These are phyloP conservation scores for Amanita polypyramis DNA, from an alignment of 768 basidiomycete species.

Conservation along the genomic window DNA sequence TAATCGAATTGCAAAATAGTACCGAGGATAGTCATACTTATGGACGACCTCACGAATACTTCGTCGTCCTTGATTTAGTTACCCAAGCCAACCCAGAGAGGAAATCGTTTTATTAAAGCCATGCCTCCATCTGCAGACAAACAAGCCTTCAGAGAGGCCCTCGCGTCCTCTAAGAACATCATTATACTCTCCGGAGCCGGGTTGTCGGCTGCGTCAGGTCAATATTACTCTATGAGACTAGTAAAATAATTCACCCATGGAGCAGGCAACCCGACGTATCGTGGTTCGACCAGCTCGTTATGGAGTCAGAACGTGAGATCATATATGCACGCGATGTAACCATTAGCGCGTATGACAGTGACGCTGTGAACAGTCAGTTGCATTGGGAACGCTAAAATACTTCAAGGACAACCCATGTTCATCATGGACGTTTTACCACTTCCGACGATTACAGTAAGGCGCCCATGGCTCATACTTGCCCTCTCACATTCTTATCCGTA, in stretches of 20 bases:
- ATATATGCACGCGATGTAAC: constrained; percentile 22
- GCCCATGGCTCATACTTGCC: neutral
- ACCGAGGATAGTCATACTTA: too few species aligned
- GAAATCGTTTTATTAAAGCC: too few species aligned
- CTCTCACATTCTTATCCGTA: constrained; percentile 9
- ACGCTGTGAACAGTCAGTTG: constrained; percentile 32
- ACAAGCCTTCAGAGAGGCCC: constrained; percentile 11
- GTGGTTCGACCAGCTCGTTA: neutral
- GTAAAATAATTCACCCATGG: neutral
- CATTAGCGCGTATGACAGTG: constrained; percentile 27
- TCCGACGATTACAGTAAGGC: constrained; percentile 39
- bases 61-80: too few species aligned
- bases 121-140: constrained; percentile 13
- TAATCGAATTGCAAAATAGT: too few species aligned
- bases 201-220: constrained; percentile 56
- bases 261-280: constrained; percentile 10
- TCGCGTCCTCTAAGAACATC: constrained; percentile 22
- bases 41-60: too few species aligned
- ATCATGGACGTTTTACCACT: constrained; percentile 61
- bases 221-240: neutral
- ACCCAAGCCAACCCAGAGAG: too few species aligned
- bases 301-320: constrained; percentile 5
- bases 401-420: constrained; percentile 37
- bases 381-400: constrained; percentile 39
- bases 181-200: constrained; percentile 45